Percentiles rank a stretch among this genome's conserved stretches.
Conservation (phyloP, 768 basidiomycete genomes). For the Phlebiopsis gigantea region DNA sequence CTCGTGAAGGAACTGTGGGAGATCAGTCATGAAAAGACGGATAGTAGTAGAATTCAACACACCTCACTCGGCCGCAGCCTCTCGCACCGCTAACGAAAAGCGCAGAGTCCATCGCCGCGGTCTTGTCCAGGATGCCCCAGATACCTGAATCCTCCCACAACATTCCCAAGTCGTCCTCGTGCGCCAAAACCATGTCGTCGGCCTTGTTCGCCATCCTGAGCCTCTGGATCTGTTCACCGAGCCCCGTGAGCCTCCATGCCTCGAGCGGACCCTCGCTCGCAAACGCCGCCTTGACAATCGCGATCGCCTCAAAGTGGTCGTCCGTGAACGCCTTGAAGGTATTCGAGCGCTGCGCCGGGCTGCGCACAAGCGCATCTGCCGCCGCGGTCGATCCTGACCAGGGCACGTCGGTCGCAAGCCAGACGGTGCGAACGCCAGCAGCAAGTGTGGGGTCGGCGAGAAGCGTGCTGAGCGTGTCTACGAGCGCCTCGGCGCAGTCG, state of each 20-base stretch:
- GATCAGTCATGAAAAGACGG: constrained; percentile 13
- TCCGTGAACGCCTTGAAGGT: constrained; percentile 40
- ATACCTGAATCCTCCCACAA: constrained; percentile 45
- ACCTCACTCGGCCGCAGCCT: constrained; percentile 46
- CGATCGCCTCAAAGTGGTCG: constrained; percentile 41
- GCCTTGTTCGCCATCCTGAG: constrained; percentile 8
- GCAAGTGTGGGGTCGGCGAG: constrained; percentile 21
- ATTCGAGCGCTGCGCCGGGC: constrained; percentile 30
- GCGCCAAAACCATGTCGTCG: constrained; percentile 8
- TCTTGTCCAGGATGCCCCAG: constrained; percentile 52
- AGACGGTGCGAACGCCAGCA: constrained; percentile 35
- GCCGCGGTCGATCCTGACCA: constrained; percentile 10
- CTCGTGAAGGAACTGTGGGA: constrained; percentile 45
- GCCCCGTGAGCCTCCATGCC: constrained; percentile 39
- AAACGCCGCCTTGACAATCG: constrained; percentile 40
- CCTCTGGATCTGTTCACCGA: constrained; percentile 30
- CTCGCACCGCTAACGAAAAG: constrained; percentile 46
- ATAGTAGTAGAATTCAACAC: constrained; percentile 7
- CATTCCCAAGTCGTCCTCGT: constrained; percentile 19
- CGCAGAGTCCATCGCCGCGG: constrained; percentile 42
- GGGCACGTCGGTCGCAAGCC: constrained; percentile 56
- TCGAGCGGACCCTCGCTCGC: constrained; percentile 33
- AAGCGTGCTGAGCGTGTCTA: constrained; percentile 33
- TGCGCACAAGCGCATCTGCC: constrained; percentile 12
- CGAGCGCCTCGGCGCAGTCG: constrained; percentile 45